Evolutionary conservation across 2,329 filamentous ascomycete genomes (phyloP).

Genomic region (Penicillium sp.): DNA sequence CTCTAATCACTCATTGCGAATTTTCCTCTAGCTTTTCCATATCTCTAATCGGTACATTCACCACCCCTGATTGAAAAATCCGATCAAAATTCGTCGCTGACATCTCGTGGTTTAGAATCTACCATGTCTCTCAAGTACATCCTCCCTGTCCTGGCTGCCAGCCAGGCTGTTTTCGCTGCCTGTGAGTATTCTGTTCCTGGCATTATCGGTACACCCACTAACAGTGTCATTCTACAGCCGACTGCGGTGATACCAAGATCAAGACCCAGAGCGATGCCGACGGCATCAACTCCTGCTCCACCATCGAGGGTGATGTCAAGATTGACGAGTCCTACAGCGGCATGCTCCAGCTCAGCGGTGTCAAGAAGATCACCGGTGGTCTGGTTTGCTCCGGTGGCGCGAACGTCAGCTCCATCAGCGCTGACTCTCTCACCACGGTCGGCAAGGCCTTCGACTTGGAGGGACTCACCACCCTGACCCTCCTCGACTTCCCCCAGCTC

Average conservation of each 20-base stretch:
- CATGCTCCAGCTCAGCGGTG: conserved; percentile 60
- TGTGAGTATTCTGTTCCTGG: conserved; percentile 16
- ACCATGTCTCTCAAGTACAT: conserved; percentile 56
- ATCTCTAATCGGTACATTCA: conserved; percentile 23
- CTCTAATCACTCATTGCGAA: conserved; percentile 8
- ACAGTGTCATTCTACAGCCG: background rate
- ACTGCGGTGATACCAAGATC: conserved; percentile 36
- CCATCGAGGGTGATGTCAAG: conserved; percentile 65
- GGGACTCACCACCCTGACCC: conserved; percentile 66
- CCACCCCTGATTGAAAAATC: conserved; percentile 5
- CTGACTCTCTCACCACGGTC: conserved; percentile 62
- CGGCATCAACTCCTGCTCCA: conserved; percentile 64
- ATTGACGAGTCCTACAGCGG: conserved; percentile 58
- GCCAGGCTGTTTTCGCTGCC: conserved; percentile 51
- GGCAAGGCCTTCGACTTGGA: conserved; percentile 67
- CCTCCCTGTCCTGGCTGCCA: conserved; percentile 55
- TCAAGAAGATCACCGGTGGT: conserved; percentile 57
- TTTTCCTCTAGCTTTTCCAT: conserved; percentile 23
- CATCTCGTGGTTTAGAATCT: conserved; percentile 4
- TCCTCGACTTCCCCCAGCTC: conserved; percentile 65
- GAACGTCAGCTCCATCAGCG: conserved; percentile 62
- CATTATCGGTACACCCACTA: background rate
- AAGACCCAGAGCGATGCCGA: conserved; percentile 62
- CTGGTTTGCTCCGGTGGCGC: conserved; percentile 54
- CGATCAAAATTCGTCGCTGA: conserved; percentile 3